Evolutionary conservation across 2,329 filamentous ascomycete species (phyloP), one percentile per base, ranked within the genome.

Genomic region (Alternaria sp.): DNA sequence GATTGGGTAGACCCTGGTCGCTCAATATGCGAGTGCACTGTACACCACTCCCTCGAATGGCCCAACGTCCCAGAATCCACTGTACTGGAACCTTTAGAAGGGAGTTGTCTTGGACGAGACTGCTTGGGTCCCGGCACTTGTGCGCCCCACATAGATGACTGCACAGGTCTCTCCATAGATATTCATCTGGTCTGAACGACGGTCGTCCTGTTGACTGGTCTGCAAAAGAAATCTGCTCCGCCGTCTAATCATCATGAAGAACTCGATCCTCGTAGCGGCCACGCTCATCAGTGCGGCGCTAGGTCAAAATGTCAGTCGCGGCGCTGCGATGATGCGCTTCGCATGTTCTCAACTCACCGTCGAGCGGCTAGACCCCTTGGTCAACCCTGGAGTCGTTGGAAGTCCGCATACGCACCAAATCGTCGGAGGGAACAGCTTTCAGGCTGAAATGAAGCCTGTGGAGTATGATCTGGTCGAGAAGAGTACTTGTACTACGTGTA

Each of bases 371-470:
- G 73, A 76, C 64, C 73, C 73, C 4, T 61, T 75, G 15, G 73
- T 75, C 15, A 75, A 75, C 36, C 73, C 73, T 6, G 73, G 73
- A 6, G 13, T 70, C 5, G 32, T 73, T 17, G 72, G 72, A 15
- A 72, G 73, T 21, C 73, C 73, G 3, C 73, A 76, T 63, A 71
- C 71, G 2, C 73, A 76, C 63, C 72, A 77, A 55, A 75, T 77
- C 53, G 71, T 75, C 5, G 72, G 72, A 9, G 72, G 73, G 4
- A 74, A 75, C 43, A 71, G 69, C 6, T 77, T 77, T 51, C 54
- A 61, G 15, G 50, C 72, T 15, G 67, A 74, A 17, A 76, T 76
- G 73, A 68, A 60, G 54, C 69, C 70, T 2, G 65, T 66, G 1
- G 70, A 73, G n/a, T 67, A 76, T 54, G 71, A 75, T 55, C 45